These are phyloP conservation scores for Solanum pinnatisectum DNA, from an alignment of 257 asterid species.

Conservation along the genomic window DNA sequence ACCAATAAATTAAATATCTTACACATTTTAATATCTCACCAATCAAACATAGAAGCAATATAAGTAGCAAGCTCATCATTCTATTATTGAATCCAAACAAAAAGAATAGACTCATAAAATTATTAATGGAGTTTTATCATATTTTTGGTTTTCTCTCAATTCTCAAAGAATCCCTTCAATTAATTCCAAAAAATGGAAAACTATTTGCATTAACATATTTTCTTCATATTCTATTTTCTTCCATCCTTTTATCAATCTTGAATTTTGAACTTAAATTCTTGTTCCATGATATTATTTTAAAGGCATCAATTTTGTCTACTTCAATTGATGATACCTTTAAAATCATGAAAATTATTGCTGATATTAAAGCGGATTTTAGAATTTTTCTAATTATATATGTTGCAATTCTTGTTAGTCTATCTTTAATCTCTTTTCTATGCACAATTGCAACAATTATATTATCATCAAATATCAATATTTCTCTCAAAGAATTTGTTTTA, in stretches of 20 bases:
- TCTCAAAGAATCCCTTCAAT: conserved; percentile 18
- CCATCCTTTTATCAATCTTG: conserved; percentile 8
- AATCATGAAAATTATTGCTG: neutral
- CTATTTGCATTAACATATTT: conserved; percentile 6
- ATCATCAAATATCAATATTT: neutral
- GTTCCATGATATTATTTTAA: conserved; percentile 7
- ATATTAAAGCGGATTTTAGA: neutral
- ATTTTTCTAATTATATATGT: neutral
- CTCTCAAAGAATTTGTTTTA: conserved; percentile 3
- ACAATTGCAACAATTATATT: neutral
- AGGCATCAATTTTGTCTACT: neutral
- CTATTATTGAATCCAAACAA: neutral
- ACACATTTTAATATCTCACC: neutral
- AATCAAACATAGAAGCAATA: neutral
- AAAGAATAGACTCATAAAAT: neutral
- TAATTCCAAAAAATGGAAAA: conserved; percentile 18
- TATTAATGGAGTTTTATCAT: neutral
- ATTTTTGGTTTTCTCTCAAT: conserved; percentile 6
- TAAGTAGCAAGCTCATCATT: neutral
- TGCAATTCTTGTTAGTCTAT: neutral
- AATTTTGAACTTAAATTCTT: conserved; percentile 8
- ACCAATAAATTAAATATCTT: neutral
- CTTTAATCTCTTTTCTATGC: neutral
- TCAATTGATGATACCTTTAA: neutral
- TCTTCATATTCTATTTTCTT: conserved; percentile 6